phyloP scores from a whole-genome alignment of 176 grass and related monocot genomes.

The Oryza coarctata region DNA sequence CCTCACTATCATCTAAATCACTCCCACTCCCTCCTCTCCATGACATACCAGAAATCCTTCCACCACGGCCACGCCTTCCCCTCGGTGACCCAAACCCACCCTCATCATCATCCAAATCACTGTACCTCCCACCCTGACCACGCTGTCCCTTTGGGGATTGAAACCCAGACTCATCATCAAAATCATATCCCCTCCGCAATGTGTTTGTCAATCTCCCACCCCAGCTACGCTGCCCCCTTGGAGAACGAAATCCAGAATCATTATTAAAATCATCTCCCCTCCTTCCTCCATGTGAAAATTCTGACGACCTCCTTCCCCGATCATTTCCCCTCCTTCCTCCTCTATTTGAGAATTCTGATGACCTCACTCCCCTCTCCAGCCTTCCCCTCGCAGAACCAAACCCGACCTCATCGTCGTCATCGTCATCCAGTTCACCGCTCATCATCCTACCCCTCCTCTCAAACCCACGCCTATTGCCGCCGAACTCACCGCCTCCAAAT shows the following conservation, averaged over 20 bases:
- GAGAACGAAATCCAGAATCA: conserved; percentile 34
- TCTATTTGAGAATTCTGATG: conserved; percentile 35
- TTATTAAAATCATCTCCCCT: conserved; percentile 41
- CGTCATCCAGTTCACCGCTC: conserved; percentile 29
- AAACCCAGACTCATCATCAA: conserved; percentile 43
- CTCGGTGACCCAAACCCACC: conserved; percentile 44
- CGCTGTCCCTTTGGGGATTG: conserved; percentile 29
- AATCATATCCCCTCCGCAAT: conserved; percentile 42
- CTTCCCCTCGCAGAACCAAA: conserved; percentile 52
- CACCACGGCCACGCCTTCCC: conserved; percentile 27
- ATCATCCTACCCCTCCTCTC: conserved; percentile 43
- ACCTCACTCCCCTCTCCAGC: conserved; percentile 25
- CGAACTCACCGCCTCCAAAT: conserved; percentile 43
- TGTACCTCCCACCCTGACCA: conserved; percentile 13
- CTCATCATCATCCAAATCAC: conserved; percentile 44
- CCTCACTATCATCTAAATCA: conserved; percentile 29
- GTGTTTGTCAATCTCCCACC: not conserved
- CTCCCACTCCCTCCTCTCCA: conserved; percentile 30
- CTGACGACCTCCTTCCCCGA: conserved; percentile 31
- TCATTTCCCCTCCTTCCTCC: conserved; percentile 44
- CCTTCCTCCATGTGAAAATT: conserved; percentile 5
- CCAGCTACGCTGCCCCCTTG: conserved; percentile 24
- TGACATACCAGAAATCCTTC: conserved; percentile 29
- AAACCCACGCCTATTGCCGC: conserved; percentile 36
- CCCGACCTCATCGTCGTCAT: conserved; percentile 36